A percentile compares a stretch with the other conserved stretches of the same genome.
Conservation (phyloP, 2,329 filamentous ascomycete species). For the Colletotrichum noveboracense region DNA sequence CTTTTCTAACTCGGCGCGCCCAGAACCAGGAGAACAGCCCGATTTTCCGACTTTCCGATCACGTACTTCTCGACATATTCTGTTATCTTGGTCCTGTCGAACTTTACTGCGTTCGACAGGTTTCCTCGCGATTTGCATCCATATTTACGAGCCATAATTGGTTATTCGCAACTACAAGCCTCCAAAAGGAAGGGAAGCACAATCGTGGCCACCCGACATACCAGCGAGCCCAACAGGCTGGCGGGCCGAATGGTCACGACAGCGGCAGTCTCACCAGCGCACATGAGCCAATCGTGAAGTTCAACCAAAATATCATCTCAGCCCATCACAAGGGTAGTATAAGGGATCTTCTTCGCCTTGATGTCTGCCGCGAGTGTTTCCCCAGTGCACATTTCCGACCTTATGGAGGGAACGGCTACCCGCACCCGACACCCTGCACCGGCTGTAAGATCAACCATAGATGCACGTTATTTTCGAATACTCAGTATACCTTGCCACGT, state of each 20-base stretch:
- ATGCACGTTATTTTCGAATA: not conserved
- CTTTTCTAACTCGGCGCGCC: not conserved
- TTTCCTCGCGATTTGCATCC: not conserved
- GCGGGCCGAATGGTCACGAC: not conserved
- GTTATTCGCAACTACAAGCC: not conserved
- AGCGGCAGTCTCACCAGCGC: not conserved
- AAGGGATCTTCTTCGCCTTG: not conserved
- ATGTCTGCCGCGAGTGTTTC: not conserved
- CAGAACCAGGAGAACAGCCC: not conserved
- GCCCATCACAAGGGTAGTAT: rapidly evolving
- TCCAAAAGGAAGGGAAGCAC: not conserved
- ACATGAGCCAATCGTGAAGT: not conserved
- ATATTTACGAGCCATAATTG: not conserved
- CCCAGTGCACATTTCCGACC: not conserved
- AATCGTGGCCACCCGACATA: not conserved
- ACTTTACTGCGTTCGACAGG: not conserved
- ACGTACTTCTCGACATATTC: not conserved
- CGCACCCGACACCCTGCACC: not conserved
- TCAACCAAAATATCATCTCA: not conserved
- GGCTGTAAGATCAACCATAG: not conserved
- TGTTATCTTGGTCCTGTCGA: not conserved
- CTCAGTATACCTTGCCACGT: not conserved
- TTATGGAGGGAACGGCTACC: not conserved
- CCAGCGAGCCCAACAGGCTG: not conserved
- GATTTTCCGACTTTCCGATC: not conserved